Evolutionary conservation across 2,329 filamentous ascomycete species (phyloP), one percentile per base, ranked within the genome.

Genomic region (Fusarium globosum): DNA sequence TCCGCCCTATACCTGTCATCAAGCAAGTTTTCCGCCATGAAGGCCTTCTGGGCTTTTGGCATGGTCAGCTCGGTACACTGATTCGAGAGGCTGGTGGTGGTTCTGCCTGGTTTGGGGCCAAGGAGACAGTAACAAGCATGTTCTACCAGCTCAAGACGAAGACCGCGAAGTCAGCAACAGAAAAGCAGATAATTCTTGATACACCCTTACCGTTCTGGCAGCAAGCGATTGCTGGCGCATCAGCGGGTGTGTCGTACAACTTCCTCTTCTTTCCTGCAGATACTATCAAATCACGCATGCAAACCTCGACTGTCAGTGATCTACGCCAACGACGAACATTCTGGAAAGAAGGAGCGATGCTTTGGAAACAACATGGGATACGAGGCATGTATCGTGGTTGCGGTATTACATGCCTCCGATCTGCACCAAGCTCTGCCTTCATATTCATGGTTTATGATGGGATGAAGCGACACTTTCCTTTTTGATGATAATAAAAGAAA

Each of bases 221-320:
- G 83, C 95, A 97, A 81, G 94, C 97, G 79, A 81, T 94, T 26
- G 94, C 95, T 4, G 96, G 96, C 46, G 96, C 96, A 6, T 90
- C 91, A 13, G 96, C 96, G 7, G 96, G 96, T 60, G 93, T 98
- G 85, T 92, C 91, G 41, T 99, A 99, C 85, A 99, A 99, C 81
- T 98, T 98, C 80, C 85, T 97, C 28, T 98, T 98, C 86, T 99
- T 96, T 81, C 96, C 96, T 0, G 96, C 96, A 56, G 96, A 99
- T 81, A 99, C 96, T 2, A 93, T 99, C 85, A 99, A 99, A 85
- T 97, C 94, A 23, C 91, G 96, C 53, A 97, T 99, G 92, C 96
- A 99, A 84, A 99, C 96, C 0, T 89, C 93, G 60, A 92, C 95
- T 10, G 86, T 94, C 48, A 88, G 88, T 38, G 85, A 86, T 14